Evolutionary conservation across 139 green algal genomes (phyloP).

Genomic region (Tetradesmus lagerheimii): DNA sequence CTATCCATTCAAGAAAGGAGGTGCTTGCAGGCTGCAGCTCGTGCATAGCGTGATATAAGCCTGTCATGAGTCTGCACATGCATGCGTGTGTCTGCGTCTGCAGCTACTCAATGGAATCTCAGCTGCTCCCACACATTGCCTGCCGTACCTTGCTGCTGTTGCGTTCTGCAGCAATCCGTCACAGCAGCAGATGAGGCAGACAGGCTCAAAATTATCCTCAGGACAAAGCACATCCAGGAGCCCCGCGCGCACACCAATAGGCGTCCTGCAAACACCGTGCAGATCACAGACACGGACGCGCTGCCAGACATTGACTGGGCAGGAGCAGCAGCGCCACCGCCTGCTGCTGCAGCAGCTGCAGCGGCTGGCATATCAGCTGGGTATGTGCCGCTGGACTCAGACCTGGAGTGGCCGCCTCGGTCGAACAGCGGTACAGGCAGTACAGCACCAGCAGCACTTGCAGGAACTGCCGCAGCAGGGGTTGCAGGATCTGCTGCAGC

Average conservation of each 20-base stretch:
- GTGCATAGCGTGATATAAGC: background rate
- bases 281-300: slow-evolving; percentile 61
- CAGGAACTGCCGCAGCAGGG: background rate
- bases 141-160: background rate
- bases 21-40: background rate
- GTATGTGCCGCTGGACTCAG: background rate
- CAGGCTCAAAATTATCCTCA: slow-evolving; percentile 65
- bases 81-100: background rate
- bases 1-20: background rate
- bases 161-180: slow-evolving; percentile 3
- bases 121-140: background rate
- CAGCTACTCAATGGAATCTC: background rate
- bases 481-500: background rate
- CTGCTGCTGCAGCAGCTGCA: background rate
- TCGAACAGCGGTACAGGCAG: background rate
- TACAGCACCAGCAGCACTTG: background rate
- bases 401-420: slow-evolving; percentile 18
- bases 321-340: background rate
- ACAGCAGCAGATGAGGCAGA: slow-evolving; percentile 74
- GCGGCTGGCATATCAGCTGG: slow-evolving; percentile 20
- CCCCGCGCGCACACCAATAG: slow-evolving; percentile 56
- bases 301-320: slow-evolving; percentile 79
- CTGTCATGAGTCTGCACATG: background rate
- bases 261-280: slow-evolving; percentile 56
- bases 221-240: slow-evolving; percentile 42